Conservation (phyloP, 2,329 filamentous ascomycete genomes). For the Zasmidium angulare region DNA sequence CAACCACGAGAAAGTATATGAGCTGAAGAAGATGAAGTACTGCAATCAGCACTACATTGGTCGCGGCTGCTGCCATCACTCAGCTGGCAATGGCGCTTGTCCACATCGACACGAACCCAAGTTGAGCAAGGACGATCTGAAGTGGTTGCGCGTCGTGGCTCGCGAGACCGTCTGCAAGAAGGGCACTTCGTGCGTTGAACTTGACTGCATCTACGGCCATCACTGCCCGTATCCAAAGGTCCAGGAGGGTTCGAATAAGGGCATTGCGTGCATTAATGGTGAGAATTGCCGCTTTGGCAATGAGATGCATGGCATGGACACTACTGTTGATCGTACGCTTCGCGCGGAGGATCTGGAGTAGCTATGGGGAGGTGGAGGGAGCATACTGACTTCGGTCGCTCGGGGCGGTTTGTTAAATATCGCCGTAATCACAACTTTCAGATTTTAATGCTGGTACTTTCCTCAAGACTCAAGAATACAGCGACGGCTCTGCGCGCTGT, state of each 20-base stretch:
- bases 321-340: conserved; percentile 52
- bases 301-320: conserved; percentile 60
- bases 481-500: too few relatives aligned
- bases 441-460: too few relatives aligned
- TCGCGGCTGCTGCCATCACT: conserved; percentile 55
- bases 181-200: conserved; percentile 57
- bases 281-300: conserved; percentile 58
- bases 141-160: conserved; percentile 58
- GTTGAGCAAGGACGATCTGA: conserved; percentile 53
- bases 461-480: too few relatives aligned
- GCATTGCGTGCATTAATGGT: conserved; percentile 59
- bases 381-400: too few relatives aligned
- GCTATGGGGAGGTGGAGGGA: neutral
- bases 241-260: conserved; percentile 44
- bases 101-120: conserved; percentile 57
- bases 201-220: conserved; percentile 64
- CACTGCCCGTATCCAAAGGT: conserved; percentile 55
- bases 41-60: conserved; percentile 64
- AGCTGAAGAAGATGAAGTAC: conserved; percentile 62
- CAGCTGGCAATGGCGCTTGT: conserved; percentile 50
- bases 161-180: conserved; percentile 63
- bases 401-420: too few relatives aligned
- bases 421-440: too few relatives aligned
- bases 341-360: conserved; percentile 18
- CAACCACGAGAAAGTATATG: conserved; percentile 57